Evolutionary conservation across 768 basidiomycete species (phyloP), one percentile per base, ranked within the genome.

Genomic region (Russula brevipes): DNA sequence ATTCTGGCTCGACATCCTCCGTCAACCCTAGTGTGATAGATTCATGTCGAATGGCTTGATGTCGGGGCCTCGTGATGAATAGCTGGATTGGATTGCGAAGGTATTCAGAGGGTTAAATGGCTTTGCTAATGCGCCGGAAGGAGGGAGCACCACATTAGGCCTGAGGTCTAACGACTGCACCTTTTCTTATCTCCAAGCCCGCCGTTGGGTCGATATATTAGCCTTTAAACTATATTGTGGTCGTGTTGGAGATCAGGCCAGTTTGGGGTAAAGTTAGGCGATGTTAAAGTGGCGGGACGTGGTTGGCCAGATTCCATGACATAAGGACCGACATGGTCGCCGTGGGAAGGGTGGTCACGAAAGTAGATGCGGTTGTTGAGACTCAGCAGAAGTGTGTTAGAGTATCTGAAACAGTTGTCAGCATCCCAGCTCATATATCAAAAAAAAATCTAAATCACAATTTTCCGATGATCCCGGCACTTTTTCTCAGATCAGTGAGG

Each of bases 361-460:
- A 62, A 62, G 47, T 55, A 55, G 30, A 65, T 61, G 30, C 64
- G 64, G 31, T 65, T 65, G 55, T 71, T 71, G 64, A 72, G 66
- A 30, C 67, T 60, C 50, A 71, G 62, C 12, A 72, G 64, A 17
- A 72, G 64, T 2, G 71, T 69, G 64, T 72, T 72, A 1, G 71
- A 61, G 53, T 66, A 68, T 35, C 63, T 64, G 33, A 14, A 52
- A 19, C 5, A 12, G 12, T 11, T 7, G 52, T 54, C n/a, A 54
- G 38, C 10, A 36, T 54, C 12, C 24, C 39, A 19, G 6, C 19
- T 19, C 6, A 10, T 12, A 54, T 6, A 5, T 38, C 19, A 3
- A 19, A n/a, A 12, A 45, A 12, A 46, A n/a, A 0, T 10, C 11
- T 1, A 1, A n/a, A 0, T 54, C 36, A 64, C 69, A 70, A 44